Base-by-base conservation (phyloP, 2,329 filamentous ascomycete species). In the Colletotrichum sojae region DNA sequence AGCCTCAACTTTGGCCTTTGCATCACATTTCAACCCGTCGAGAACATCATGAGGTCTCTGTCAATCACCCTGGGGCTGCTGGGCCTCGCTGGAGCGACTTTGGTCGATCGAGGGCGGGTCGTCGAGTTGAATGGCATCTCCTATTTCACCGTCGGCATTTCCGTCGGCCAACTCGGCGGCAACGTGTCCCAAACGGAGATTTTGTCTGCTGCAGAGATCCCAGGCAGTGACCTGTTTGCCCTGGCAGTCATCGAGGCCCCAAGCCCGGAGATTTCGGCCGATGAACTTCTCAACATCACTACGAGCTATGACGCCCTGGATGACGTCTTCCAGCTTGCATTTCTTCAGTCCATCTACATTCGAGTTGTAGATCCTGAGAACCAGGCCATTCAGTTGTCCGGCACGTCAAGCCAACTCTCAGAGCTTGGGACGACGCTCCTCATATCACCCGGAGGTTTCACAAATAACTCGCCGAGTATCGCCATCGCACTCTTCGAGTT, bases 251-350 rank as follows among this genome's bases (percentile, higher is more conserved):
- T 67, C 12, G 56, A 71, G 40, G 63, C 48, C 4, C 10, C 27
- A 9, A 27, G 62, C 4, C 20, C 3, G 3, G 15, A 39, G 1
- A 48, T 66, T 13, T 40, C 36, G 4, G 25, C 39, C 5, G n/a
- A 49, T 3, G 53, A 63, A 10, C 15, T 71, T 9, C 22, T 20
- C 18, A 70, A 57, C 13, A 36, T 57, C 5, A 53, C 57, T 1
- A 15, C 57, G 9, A 25, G 27, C 18, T 70, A 71, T 13, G 31
- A 56, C n/a, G 18, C 46, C 10, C 20, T 31, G 13, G 76, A 78
- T 52, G 76, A 77, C 43, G 76, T 78, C 8, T 78, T 74, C 25
- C 73, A 74, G 58, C 49, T 62, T 1, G 74, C 71, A 8, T 78
- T 78, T 48, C 49, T 74, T 2, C 61, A 70, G 6, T 71, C 71